Conservation (phyloP, 2,329 filamentous ascomycete genomes). For the Phyllosticta citrichinensis region DNA sequence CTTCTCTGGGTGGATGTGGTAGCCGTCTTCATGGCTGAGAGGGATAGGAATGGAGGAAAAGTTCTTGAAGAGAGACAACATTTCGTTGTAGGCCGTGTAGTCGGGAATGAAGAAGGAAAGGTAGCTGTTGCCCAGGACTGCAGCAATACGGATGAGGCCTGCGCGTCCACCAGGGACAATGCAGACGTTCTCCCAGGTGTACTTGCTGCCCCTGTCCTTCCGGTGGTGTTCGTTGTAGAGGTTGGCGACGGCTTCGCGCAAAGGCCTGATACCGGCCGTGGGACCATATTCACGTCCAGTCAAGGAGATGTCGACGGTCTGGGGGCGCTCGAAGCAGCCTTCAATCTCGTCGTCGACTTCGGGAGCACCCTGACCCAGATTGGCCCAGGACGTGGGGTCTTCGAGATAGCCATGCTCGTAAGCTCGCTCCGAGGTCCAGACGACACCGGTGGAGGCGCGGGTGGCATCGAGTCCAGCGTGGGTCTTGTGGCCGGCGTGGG, state of each 20-base stretch:
- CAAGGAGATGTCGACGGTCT: conserved; percentile 65
- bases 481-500: conserved; percentile 81
- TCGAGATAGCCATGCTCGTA: conserved; percentile 82
- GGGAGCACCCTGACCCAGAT: conserved; percentile 86
- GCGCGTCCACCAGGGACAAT: conserved; percentile 91
- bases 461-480: conserved; percentile 86
- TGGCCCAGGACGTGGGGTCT: conserved; percentile 75
- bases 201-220: conserved; percentile 75
- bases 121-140: conserved; percentile 85
- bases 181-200: conserved; percentile 95
- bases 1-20: conserved; percentile 88
- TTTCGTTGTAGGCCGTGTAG: conserved; percentile 96
- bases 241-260: conserved; percentile 78
- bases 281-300: conserved; percentile 80
- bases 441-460: conserved; percentile 82
- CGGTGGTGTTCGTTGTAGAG: conserved; percentile 92
- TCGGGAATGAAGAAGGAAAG: conserved; percentile 87
- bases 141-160: conserved; percentile 87
- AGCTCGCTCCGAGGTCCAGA: conserved; percentile 85
- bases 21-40: conserved; percentile 73
- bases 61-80: conserved; percentile 91
- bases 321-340: conserved; percentile 77
- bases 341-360: conserved; percentile 90
- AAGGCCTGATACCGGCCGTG: conserved; percentile 84
- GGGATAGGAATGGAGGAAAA: conserved; percentile 45